phyloP scores from a whole-genome alignment of 192 early-diverging fungal species.

The Spizellomyces punctatus region DNA sequence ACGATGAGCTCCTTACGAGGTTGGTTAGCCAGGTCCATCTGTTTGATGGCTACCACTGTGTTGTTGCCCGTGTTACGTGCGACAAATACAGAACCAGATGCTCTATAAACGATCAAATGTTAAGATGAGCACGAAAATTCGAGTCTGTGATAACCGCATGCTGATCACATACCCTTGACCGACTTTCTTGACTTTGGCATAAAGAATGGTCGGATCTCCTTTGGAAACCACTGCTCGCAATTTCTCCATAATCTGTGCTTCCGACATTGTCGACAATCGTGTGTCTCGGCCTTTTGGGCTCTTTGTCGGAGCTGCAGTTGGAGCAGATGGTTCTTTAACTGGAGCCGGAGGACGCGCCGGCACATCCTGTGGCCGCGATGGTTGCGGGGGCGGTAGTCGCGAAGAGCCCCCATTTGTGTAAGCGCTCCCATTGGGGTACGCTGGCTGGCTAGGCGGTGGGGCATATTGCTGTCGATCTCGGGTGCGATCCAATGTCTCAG shows the following conservation, averaged over 20 bases:
- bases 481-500: slow-evolving; percentile 22
- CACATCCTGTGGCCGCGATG: slow-evolving; percentile 27
- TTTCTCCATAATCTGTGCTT: slow-evolving; percentile 93
- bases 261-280: slow-evolving; percentile 84
- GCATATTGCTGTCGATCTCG: slow-evolving; percentile 23
- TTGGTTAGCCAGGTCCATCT: slow-evolving; percentile 62
- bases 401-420: slow-evolving; percentile 8
- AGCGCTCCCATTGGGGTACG: neutral
- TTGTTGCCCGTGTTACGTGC: slow-evolving; percentile 64
- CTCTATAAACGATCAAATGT: neutral
- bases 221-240: slow-evolving; percentile 84
- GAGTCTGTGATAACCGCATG: too few relatives aligned
- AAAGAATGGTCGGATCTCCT: slow-evolving; percentile 87
- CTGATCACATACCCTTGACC: slow-evolving; percentile 80
- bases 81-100: slow-evolving; percentile 95
- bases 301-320: slow-evolving; percentile 42
- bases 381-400: slow-evolving; percentile 16
- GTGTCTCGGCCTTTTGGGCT: slow-evolving; percentile 61
- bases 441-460: slow-evolving; percentile 17
- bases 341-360: slow-evolving; percentile 26
- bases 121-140: neutral
- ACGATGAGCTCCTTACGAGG: slow-evolving; percentile 64
- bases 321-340: slow-evolving; percentile 29
- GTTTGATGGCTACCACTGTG: slow-evolving; percentile 61
- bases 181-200: slow-evolving; percentile 93